Evolutionary conservation across 2,329 filamentous ascomycete species (phyloP).

Genomic region (Elsinoe arachidis): DNA sequence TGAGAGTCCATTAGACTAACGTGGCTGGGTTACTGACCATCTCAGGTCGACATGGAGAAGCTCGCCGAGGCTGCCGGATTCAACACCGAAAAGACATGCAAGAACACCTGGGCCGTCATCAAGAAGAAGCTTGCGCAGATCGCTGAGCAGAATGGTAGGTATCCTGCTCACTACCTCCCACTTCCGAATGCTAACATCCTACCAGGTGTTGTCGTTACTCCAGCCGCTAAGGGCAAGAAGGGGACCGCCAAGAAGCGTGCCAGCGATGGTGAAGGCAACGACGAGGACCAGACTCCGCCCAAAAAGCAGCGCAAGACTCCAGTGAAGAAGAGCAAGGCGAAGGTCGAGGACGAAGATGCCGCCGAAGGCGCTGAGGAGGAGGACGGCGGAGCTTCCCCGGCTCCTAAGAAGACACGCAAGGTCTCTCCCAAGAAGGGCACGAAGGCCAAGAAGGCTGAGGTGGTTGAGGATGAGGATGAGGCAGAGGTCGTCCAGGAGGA

Average conservation of each 20-base stretch:
- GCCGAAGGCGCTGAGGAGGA: constrained; percentile 1
- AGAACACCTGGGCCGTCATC: constrained; percentile 29
- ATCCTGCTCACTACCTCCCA: background rate
- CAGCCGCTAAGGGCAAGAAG: constrained; percentile 1
- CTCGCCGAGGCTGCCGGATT: constrained; percentile 22
- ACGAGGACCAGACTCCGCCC: constrained; percentile 6
- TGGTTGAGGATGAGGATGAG: constrained; percentile 12
- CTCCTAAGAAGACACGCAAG: constrained; percentile 19
- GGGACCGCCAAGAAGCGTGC: constrained; percentile 12
- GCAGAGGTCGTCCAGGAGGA: background rate
- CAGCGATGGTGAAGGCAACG: background rate
- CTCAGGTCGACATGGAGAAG: constrained; percentile 25
- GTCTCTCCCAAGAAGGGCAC: constrained; percentile 19
- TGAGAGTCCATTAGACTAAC: background rate
- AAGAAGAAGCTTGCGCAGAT: constrained; percentile 27
- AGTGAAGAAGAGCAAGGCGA: constrained; percentile 20
- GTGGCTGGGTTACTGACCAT: background rate
- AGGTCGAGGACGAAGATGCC: constrained; percentile 16
- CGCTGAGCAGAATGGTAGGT: constrained; percentile 17
- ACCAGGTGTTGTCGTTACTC: constrained; percentile 6
- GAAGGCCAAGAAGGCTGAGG: constrained; percentile 13
- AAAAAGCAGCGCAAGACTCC: constrained; percentile 19
- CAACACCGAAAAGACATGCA: constrained; percentile 26
- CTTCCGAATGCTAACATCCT: background rate
- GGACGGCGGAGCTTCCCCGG: constrained; percentile 14